Conservation (phyloP, 768 basidiomycete species). For the Dentipellis sp. region DNA sequence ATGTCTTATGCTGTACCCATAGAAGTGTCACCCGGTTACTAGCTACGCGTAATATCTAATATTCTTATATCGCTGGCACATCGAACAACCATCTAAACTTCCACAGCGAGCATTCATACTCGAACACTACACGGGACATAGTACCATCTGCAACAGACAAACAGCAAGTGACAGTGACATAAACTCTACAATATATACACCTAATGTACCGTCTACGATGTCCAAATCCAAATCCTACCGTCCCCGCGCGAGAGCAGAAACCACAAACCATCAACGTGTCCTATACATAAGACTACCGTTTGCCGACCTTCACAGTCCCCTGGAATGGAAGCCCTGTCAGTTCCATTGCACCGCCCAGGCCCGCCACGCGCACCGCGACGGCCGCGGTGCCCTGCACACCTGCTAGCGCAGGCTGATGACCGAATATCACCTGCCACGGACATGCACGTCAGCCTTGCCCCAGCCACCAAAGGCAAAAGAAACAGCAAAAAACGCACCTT, state of each 20-base stretch:
- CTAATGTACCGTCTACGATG: too few species aligned
- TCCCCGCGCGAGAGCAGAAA: background rate
- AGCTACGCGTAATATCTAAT: too few species aligned
- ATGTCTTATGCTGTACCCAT: too few species aligned
- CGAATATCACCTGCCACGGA: slow-evolving; percentile 5
- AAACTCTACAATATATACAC: too few species aligned
- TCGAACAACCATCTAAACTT: too few species aligned
- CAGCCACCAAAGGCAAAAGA: background rate
- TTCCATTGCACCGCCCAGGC: slow-evolving; percentile 5
- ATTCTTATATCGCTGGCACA: too few species aligned
- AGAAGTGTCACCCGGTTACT: too few species aligned
- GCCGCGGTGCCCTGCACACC: slow-evolving; percentile 11
- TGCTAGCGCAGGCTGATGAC: slow-evolving; percentile 6
- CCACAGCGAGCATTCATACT: too few species aligned
- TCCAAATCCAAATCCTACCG: too few species aligned
- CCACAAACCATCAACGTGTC: background rate
- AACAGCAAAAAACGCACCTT: slow-evolving; percentile 42
- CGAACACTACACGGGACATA: too few species aligned
- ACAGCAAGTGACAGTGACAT: too few species aligned
- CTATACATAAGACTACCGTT: background rate
- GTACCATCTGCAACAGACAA: too few species aligned
- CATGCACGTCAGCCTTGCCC: background rate
- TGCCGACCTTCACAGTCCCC: slow-evolving; percentile 8
- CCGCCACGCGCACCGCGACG: slow-evolving; percentile 8
- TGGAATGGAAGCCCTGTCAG: slow-evolving; percentile 10